Percentiles rank a stretch among this genome's conserved stretches.
These are phyloP conservation scores for Citrus reticulata DNA, from an alignment of 345 rosid genomes.

Conservation along the genomic window DNA sequence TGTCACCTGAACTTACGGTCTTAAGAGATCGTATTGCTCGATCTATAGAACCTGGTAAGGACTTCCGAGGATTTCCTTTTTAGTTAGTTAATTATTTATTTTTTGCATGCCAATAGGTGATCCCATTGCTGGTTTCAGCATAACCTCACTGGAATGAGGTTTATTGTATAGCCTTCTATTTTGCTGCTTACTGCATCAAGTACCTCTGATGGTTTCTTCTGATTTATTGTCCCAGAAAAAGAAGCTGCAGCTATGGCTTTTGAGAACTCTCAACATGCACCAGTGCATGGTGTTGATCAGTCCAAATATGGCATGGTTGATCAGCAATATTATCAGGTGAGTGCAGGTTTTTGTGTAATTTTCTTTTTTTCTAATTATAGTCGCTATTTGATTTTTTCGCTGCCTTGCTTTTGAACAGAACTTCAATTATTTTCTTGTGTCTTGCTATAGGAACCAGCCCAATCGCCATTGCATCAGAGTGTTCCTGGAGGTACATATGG, in stretches of 20 bases:
- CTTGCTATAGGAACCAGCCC: slow-evolving; percentile 30
- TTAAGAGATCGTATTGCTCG: slow-evolving; percentile 78
- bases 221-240: slow-evolving; percentile 40
- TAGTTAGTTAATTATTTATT: background rate
- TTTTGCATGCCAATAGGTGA: background rate
- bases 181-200: background rate
- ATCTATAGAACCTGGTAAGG: slow-evolving; percentile 69
- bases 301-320: slow-evolving; percentile 28
- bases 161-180: background rate
- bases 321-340: slow-evolving; percentile 48
- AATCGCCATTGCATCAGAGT: slow-evolving; percentile 45
- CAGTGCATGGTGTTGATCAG: slow-evolving; percentile 27
- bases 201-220: slow-evolving; percentile 8
- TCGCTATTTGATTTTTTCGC: background rate
- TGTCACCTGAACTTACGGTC: slow-evolving; percentile 83
- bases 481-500: slow-evolving; percentile 47
- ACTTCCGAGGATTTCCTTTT: background rate
- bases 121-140: background rate
- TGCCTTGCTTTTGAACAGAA: slow-evolving; percentile 6
- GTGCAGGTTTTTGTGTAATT: background rate
- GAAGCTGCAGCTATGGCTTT: slow-evolving; percentile 38
- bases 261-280: slow-evolving; percentile 37
- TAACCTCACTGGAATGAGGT: background rate
- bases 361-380: background rate
- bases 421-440: background rate